A percentile compares a stretch with the other conserved stretches of the same genome.
Evolutionary conservation across 176 grass and related monocot genomes (phyloP).

Genomic region (Ananas comosus): DNA sequence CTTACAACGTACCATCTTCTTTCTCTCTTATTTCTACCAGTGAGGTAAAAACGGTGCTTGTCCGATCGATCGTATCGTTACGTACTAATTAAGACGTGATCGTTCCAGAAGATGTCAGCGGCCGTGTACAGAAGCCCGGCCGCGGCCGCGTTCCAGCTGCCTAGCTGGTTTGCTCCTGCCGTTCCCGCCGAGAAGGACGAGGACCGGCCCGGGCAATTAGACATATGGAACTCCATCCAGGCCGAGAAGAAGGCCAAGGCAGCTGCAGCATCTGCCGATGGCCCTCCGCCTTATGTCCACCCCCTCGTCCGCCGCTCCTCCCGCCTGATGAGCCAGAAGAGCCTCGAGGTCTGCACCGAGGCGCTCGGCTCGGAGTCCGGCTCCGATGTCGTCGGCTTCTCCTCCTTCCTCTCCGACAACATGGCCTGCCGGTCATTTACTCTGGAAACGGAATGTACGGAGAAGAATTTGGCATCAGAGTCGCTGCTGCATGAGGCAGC

Average conservation of each 20-base stretch:
- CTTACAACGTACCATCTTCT: no score
- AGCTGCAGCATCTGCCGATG: background rate
- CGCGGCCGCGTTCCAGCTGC: slow-evolving; percentile 19
- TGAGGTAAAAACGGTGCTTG: no score
- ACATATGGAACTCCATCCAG: slow-evolving; percentile 70
- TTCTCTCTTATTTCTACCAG: no score
- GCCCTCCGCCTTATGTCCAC: slow-evolving; percentile 42
- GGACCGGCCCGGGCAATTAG: slow-evolving; percentile 23
- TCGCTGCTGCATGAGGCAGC: background rate
- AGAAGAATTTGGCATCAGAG: background rate
- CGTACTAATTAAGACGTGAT: no score
- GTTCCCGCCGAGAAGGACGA: slow-evolving; percentile 11
- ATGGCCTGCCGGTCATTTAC: background rate
- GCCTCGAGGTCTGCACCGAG: slow-evolving; percentile 95
- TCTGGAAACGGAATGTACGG: no score
- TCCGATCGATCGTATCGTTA: no score
- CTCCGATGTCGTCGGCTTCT: slow-evolving; percentile 16
- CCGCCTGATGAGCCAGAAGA: slow-evolving; percentile 71
- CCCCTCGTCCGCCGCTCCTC: slow-evolving; percentile 46
- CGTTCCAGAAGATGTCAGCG: slow-evolving; percentile 40
- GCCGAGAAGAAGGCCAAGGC: slow-evolving; percentile 9
- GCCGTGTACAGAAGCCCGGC: slow-evolving; percentile 30
- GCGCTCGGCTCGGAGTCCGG: slow-evolving; percentile 89
- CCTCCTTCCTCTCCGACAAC: background rate
- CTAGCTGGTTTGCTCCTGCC: slow-evolving; percentile 11